phyloP scores from a whole-genome alignment of 2,329 filamentous ascomycete genomes.

The Zymoseptoria crescenta region DNA sequence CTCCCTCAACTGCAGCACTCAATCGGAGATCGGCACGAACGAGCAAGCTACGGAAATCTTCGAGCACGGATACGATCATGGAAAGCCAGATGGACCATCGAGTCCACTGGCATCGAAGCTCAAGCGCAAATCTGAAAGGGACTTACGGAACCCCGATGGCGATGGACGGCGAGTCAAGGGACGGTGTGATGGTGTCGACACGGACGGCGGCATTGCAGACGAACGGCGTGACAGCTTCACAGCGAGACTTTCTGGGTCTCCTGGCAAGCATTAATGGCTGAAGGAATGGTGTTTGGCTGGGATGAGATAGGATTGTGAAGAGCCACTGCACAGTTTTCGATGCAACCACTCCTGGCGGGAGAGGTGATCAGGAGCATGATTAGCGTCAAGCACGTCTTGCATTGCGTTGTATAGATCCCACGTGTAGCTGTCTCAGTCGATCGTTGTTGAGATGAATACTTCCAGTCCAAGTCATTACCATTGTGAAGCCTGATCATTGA shows the following conservation, averaged over 20 bases:
- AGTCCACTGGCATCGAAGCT: neutral
- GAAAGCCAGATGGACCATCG: neutral
- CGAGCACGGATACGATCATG: neutral
- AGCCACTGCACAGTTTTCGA: neutral
- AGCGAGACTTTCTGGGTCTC: neutral
- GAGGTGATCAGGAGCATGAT: neutral
- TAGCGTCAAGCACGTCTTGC: neutral
- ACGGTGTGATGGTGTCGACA: neutral
- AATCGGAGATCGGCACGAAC: neutral
- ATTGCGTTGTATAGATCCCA: neutral
- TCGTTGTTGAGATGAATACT: neutral
- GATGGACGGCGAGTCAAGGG: neutral
- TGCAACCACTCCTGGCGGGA: neutral
- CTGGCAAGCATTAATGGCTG: neutral
- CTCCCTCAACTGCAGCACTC: neutral
- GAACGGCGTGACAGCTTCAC: neutral
- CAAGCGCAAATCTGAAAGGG: neutral
- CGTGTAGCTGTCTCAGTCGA: neutral
- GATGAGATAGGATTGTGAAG: neutral
- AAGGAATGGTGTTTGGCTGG: neutral
- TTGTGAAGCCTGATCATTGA: too few relatives aligned
- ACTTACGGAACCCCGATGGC: neutral
- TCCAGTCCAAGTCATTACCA: too few relatives aligned
- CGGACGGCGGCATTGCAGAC: neutral
- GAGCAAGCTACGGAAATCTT: neutral